Evolutionary conservation across 306 rosid genomes (phyloP).

Genomic region (Oxytropis ochrocephala): DNA sequence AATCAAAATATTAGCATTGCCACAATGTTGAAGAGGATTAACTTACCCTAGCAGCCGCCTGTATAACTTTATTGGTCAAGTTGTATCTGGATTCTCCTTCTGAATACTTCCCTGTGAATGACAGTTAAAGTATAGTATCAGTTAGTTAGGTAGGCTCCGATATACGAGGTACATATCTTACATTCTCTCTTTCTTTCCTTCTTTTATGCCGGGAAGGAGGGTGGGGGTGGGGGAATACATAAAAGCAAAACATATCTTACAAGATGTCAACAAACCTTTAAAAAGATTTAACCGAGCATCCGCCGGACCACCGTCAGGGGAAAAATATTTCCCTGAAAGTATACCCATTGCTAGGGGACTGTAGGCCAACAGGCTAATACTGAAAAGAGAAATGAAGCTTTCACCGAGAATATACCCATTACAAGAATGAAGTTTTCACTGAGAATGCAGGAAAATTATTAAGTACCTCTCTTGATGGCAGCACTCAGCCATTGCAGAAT

Average conservation of each 20-base stretch:
- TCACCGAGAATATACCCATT: not conserved
- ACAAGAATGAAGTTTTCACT: not conserved
- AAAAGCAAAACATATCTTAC: not conserved
- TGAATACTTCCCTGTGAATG: slow-evolving; percentile 55
- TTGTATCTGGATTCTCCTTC: slow-evolving; percentile 93
- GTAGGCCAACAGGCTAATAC: slow-evolving; percentile 80
- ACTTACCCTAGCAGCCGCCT: slow-evolving; percentile 57
- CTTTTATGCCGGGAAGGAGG: not conserved
- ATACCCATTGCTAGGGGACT: slow-evolving; percentile 97
- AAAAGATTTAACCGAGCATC: slow-evolving; percentile 73
- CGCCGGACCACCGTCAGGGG: slow-evolving; percentile 44
- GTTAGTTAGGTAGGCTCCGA: not conserved
- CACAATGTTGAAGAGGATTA: slow-evolving; percentile 9
- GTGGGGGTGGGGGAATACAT: not conserved
- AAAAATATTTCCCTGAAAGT: slow-evolving; percentile 85
- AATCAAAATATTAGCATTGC: not conserved
- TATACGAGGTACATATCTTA: not conserved
- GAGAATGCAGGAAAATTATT: not conserved
- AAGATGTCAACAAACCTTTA: slow-evolving; percentile 48
- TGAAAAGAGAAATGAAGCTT: slow-evolving; percentile 33
- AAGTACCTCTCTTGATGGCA: slow-evolving; percentile 91
- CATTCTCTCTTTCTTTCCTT: not conserved
- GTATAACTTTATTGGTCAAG: slow-evolving; percentile 40
- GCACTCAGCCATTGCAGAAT: slow-evolving; percentile 84
- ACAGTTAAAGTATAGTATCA: not conserved